Evolutionary conservation across 164 flowering plant species (phyloP), one percentile per base, ranked within the genome.

Genomic region (Protea cynaroides): DNA sequence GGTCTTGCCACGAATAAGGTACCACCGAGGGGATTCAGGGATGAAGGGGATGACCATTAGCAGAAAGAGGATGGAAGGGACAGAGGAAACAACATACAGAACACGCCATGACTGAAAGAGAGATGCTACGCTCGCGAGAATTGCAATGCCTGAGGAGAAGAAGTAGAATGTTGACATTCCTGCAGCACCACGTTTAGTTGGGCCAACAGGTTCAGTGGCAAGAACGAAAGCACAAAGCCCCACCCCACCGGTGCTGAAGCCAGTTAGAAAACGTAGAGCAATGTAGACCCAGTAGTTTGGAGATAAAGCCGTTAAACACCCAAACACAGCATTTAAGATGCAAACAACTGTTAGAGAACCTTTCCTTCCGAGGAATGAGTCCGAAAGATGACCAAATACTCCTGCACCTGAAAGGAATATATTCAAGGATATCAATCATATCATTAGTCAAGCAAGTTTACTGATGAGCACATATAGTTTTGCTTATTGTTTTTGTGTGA

Each of bases 11-110:
- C 94, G 82, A 12, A 89, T 81, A 8, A 92, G 82, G 80, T 78
- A 87, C 97, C 98, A 93, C 13, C 96, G 60, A 0, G 98, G 98
- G 36, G 97, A 93, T 66, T 93, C 98, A 0, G 86, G 78, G 57
- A 90, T 34, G 67, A 87, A 90, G 10, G 97, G 98, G 25, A 90
- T 63, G 56, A 85, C 69, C 4, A 65, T 1, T 24, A 86, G 1
- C 2, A 90, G 63, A 72, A 53, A 64, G 0, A 94, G 82, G 97
- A 97, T 90, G n/a, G 92, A 56, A 1, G 19, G 76, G 75, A 88
- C 8, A 12, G 46, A 40, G 46, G 46, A 8, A n/a, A 80, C 94
- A 1, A 93, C 64, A 79, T 88, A 90, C 56, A 93, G 91, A 0
- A 54, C 65, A 0, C 96, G 82, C 98, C 98, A 93, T n/a, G 92